Base-by-base conservation (phyloP, 768 basidiomycete species). In the Kwoniella europaea region DNA sequence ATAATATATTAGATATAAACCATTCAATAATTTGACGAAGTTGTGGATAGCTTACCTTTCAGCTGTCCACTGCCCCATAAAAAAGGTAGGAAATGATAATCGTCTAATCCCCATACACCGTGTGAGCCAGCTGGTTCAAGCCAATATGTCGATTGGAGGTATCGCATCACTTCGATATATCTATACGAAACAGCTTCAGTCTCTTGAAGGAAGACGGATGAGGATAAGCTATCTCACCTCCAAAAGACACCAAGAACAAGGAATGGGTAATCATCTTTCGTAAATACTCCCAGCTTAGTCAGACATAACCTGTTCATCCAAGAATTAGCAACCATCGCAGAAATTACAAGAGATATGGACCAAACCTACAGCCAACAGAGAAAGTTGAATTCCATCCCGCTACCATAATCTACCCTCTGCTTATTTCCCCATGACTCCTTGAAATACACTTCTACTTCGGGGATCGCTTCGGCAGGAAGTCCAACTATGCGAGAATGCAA, bases 51-150 rank as follows among this genome's bases (percentile, higher is more conserved):
- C 76, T 10, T 41, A 81, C 82, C 73, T 68, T 73, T 74, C 5
- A 83, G 68, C 57, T 84, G 84, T 2, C 79, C 84, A 6, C 72
- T 71, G 6, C 84, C 84, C 74, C 79, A 83, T 4, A 84, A 68
- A 85, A 94, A 98, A 0, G 92, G 95, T 16, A 95, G 86, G 84
- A 97, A 99, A 77, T 97, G 94, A 78, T 98, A 99, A 77, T 98
- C 94, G 76, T 97, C 94, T 66, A 98, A 85, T 1, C 96, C 96
- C 92, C 95, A 98, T 0, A 98, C 96, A 0, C 96, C 96, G 81
- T 98, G 96, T 1, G 97, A 98, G n/a, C 96, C 95, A 7, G 96
- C 96, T 3, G 96, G 95, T 82, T 99, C 96, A 0, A 98, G 88
- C 94, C 95, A 98, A 81, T 99, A 99, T 2, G 91, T 89, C 3